Evolutionary conservation across 2,329 filamentous ascomycete genomes (phyloP).

Genomic region (Pezicula carpinea): DNA sequence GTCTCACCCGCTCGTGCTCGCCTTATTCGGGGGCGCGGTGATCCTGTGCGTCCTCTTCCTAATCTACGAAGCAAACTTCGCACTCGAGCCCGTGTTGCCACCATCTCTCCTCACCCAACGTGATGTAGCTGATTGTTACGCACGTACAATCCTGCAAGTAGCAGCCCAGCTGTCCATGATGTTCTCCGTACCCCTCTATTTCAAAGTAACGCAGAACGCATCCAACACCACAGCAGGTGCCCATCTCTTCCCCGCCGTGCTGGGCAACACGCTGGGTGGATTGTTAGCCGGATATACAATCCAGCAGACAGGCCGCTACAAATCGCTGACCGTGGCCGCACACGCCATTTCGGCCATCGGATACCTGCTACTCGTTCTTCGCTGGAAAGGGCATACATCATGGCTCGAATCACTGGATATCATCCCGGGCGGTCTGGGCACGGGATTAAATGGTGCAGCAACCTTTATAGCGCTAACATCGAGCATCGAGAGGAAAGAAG

Average conservation of each 20-base stretch:
- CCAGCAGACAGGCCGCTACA: conserved; percentile 54
- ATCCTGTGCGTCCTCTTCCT: conserved; percentile 20
- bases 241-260: conserved; percentile 62
- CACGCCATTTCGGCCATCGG: conserved; percentile 43
- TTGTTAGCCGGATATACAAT: conserved; percentile 46
- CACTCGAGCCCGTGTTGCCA: conserved; percentile 54
- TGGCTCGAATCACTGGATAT: conserved; percentile 55
- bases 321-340: conserved; percentile 45
- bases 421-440: conserved; percentile 49
- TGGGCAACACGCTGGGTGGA: conserved; percentile 62
- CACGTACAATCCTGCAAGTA: conserved; percentile 47
- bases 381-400: conserved; percentile 56
- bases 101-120: conserved; percentile 46
- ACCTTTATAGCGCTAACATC: conserved; percentile 46
- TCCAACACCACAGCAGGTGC: conserved; percentile 54
- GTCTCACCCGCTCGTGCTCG: conserved; percentile 30
- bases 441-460: conserved; percentile 40
- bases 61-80: conserved; percentile 35
- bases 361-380: conserved; percentile 48
- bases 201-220: conserved; percentile 55
- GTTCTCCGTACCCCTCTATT: conserved; percentile 65
- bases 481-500: conserved; percentile 37
- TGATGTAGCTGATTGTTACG: conserved; percentile 48
- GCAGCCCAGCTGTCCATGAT: conserved; percentile 58
- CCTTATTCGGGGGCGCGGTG: conserved; percentile 28